Evolutionary conservation across 768 basidiomycete genomes (phyloP).

Genomic region (Lentinula guzmanii): DNA sequence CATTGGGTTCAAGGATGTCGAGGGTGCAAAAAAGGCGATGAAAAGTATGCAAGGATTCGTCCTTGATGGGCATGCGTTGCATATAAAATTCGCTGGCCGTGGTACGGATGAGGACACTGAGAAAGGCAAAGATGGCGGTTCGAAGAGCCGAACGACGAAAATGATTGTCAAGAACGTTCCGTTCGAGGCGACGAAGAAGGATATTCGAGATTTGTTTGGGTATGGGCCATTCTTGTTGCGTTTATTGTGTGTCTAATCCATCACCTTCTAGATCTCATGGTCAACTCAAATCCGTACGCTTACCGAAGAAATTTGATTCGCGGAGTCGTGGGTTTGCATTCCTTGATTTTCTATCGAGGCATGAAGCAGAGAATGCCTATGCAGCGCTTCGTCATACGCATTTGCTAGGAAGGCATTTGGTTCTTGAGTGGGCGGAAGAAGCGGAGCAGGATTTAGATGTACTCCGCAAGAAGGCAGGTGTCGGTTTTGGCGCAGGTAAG

Average conservation of each 20-base stretch:
- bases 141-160: conserved; percentile 75
- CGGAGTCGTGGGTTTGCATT: conserved; percentile 94
- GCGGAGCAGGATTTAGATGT: conserved; percentile 72
- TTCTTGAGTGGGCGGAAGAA: conserved; percentile 91
- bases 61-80: conserved; percentile 81
- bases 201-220: conserved; percentile 86
- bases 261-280: conserved; percentile 67
- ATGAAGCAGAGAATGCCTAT: conserved; percentile 88
- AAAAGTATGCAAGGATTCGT: conserved; percentile 76
- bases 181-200: conserved; percentile 93
- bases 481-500: conserved; percentile 58
- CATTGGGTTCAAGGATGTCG: conserved; percentile 76
- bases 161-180: conserved; percentile 98
- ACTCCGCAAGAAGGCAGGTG: conserved; percentile 73
- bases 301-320: conserved; percentile 89
- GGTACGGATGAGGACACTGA: neutral
- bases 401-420: conserved; percentile 91
- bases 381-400: conserved; percentile 88
- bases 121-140: conserved; percentile 26
- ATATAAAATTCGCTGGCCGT: conserved; percentile 82
- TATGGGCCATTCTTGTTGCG: conserved; percentile 31
- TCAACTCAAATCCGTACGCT: conserved; percentile 87
- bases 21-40: conserved; percentile 68
- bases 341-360: conserved; percentile 85
- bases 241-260: neutral